These are phyloP conservation scores for Cercospora zeina DNA, from an alignment of 2,329 filamentous ascomycete genomes.

Conservation along the genomic window DNA sequence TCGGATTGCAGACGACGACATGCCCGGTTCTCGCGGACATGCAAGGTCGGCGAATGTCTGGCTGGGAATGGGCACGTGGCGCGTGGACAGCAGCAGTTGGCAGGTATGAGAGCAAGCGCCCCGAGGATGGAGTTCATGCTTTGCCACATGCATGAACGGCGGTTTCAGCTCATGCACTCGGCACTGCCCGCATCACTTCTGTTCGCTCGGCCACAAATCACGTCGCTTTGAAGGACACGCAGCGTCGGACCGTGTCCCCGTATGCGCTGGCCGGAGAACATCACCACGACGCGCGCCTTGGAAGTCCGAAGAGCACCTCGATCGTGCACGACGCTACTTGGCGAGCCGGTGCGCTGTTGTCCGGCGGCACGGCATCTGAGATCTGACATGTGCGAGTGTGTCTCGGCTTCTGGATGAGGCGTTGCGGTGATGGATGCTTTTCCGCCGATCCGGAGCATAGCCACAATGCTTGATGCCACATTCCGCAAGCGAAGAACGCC, in stretches of 20 bases:
- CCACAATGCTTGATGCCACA: neutral
- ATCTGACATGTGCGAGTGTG: slow-evolving; percentile 1
- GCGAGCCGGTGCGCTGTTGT: slow-evolving; percentile 13
- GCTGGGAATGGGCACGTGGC: slow-evolving; percentile 2
- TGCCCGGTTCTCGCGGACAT: slow-evolving; percentile 7
- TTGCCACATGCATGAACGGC: slow-evolving; percentile 9
- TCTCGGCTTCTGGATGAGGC: neutral
- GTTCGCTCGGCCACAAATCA: slow-evolving; percentile 8
- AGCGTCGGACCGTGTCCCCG: neutral
- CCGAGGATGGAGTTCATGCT: slow-evolving; percentile 9
- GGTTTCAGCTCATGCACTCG: slow-evolving; percentile 15
- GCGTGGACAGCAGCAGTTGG: neutral
- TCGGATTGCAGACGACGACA: slow-evolving; percentile 3
- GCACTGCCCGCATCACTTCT: slow-evolving; percentile 3
- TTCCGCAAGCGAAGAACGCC: slow-evolving; percentile 1
- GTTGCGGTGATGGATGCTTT: neutral
- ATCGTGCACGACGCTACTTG: neutral
- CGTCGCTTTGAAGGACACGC: neutral
- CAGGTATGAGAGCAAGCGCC: slow-evolving; percentile 1
- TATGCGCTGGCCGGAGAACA: slow-evolving; percentile 10
- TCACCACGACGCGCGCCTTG: slow-evolving; percentile 4
- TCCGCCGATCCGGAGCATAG: neutral
- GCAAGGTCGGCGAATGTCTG: neutral
- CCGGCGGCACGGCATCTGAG: slow-evolving; percentile 8
- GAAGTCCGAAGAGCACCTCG: neutral